Conservation (phyloP, 2,329 filamentous ascomycete species). For the Aspergillus alliaceus region DNA sequence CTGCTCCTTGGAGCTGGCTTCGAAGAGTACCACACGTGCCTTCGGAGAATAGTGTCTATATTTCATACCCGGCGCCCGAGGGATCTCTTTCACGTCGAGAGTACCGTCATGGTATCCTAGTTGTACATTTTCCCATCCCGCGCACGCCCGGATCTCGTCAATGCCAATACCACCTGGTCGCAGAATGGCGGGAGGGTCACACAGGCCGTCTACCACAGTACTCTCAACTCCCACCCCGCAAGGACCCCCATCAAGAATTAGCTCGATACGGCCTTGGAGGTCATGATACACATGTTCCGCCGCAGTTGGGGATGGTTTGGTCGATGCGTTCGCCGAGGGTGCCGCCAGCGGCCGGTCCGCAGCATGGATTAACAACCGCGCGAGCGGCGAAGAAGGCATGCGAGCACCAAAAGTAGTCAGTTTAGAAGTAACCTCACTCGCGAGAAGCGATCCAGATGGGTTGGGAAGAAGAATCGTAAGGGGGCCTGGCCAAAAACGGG, state of each 20-base stretch:
- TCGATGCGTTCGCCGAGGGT: constrained; percentile 92
- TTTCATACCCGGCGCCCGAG: constrained; percentile 95
- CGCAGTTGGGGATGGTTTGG: constrained; percentile 85
- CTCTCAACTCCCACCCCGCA: constrained; percentile 92
- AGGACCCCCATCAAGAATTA: constrained; percentile 84
- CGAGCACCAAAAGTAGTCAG: constrained; percentile 83
- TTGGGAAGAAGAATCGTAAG: constrained; percentile 86
- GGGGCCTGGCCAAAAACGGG: constrained; percentile 90
- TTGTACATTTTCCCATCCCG: constrained; percentile 77
- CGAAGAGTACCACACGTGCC: constrained; percentile 81
- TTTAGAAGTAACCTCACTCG: constrained; percentile 88
- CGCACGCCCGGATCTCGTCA: constrained; percentile 70
- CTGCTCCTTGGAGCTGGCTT: constrained; percentile 49
- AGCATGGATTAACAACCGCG: constrained; percentile 79
- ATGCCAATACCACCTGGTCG: constrained; percentile 85
- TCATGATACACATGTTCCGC: constrained; percentile 89
- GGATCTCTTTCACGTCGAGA: constrained; percentile 63
- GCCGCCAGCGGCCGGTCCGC: constrained; percentile 79
- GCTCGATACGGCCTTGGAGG: constrained; percentile 74
- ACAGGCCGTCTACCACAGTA: constrained; percentile 91
- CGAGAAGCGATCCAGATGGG: constrained; percentile 67
- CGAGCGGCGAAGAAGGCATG: constrained; percentile 84
- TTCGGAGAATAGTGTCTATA: constrained; percentile 96
- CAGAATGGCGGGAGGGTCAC: constrained; percentile 75
- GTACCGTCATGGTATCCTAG: constrained; percentile 77